These are phyloP conservation scores for Solanum ossicruentum DNA, from an alignment of 257 asterid genomes.

Conservation along the genomic window DNA sequence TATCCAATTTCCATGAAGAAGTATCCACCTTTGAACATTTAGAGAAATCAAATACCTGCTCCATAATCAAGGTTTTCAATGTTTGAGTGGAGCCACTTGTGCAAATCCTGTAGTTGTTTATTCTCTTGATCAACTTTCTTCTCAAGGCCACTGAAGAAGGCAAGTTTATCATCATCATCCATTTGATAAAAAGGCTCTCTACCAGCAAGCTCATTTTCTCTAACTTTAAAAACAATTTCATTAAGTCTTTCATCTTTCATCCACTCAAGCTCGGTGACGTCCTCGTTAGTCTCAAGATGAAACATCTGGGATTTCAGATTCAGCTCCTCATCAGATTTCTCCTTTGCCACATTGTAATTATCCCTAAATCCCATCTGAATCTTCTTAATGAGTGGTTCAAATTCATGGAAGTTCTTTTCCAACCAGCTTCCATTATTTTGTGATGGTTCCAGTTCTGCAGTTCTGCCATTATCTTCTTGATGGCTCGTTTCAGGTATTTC, in stretches of 20 bases:
- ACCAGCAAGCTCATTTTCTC: constrained; percentile 92
- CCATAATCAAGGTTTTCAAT: constrained; percentile 96
- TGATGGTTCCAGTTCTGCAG: constrained; percentile 17
- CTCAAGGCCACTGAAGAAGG: constrained; percentile 82
- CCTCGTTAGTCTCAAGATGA: constrained; percentile 32
- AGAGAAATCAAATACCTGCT: constrained; percentile 44
- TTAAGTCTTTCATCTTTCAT: constrained; percentile 82
- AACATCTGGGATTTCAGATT: constrained; percentile 24
- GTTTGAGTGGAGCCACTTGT: constrained; percentile 77
- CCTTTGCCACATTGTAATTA: constrained; percentile 56
- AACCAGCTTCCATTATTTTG: constrained; percentile 53
- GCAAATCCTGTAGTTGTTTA: constrained; percentile 53
- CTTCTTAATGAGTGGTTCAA: constrained; percentile 67
- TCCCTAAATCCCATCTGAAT: constrained; percentile 64
- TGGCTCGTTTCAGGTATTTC: constrained; percentile 13
- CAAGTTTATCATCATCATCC: constrained; percentile 51
- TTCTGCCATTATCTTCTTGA: constrained; percentile 15
- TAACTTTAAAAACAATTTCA: constrained; percentile 79
- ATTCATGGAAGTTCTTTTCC: constrained; percentile 67
- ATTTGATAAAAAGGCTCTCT: constrained; percentile 83
- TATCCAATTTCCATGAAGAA: not conserved
- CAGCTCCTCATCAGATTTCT: constrained; percentile 38
- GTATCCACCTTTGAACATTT: not conserved
- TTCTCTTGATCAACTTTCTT: constrained; percentile 75
- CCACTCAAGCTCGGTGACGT: constrained; percentile 71